Evolutionary conservation across 2,329 filamentous ascomycete species (phyloP).

Genomic region (Xylaria sp.): DNA sequence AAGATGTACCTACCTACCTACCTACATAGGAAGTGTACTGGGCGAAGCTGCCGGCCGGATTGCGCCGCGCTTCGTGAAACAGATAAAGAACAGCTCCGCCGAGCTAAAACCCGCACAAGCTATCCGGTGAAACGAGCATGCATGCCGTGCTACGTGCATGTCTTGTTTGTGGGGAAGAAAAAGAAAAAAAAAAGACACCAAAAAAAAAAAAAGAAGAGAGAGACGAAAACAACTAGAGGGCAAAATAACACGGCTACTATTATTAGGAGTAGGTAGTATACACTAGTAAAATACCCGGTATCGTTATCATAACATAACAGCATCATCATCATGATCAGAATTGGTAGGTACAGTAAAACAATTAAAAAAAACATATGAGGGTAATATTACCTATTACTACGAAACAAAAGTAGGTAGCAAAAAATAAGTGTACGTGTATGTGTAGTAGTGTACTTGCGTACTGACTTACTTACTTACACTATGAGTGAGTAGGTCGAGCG

Average conservation of each 20-base stretch:
- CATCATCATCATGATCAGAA: too few relatives aligned
- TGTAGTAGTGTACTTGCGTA: too few relatives aligned
- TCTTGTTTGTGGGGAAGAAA: constrained; percentile 16
- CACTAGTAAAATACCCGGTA: too few relatives aligned
- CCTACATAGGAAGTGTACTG: neutral
- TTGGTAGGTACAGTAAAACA: too few relatives aligned
- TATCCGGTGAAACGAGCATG: constrained; percentile 20
- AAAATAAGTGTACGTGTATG: too few relatives aligned
- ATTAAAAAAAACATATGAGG: neutral
- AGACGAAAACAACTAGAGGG: too few relatives aligned
- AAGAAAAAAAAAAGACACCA: neutral
- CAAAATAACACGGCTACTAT: neutral
- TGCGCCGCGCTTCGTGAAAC: constrained; percentile 36
- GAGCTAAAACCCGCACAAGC: constrained; percentile 10
- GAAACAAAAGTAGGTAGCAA: neutral
- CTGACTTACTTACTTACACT: too few relatives aligned
- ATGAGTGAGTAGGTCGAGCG: constrained; percentile 9
- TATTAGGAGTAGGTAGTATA: too few relatives aligned
- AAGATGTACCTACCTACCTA: neutral
- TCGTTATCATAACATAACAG: too few relatives aligned
- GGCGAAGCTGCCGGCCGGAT: constrained; percentile 29
- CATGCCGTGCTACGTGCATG: constrained; percentile 16
- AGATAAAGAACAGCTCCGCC: neutral
- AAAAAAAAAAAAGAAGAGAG: neutral
- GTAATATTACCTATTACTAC: neutral